Base-by-base conservation (phyloP, 1,284 basidiomycete genomes). In the Cryptococcus floricola region DNA sequence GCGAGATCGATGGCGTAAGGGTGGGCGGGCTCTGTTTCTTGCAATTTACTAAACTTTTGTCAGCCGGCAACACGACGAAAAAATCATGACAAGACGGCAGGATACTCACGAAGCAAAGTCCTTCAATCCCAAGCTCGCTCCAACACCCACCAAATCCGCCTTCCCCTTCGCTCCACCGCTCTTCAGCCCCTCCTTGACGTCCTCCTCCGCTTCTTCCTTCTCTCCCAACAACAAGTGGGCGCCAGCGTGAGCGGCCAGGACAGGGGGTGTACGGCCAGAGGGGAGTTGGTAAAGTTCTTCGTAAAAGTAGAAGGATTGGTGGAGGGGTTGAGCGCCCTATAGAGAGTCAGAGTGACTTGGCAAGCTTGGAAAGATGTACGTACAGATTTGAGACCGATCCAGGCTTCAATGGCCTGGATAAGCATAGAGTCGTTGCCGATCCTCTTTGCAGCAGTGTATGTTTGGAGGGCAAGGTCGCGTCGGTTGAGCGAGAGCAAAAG, bases 201-300 rank as follows among this genome's bases (percentile, higher is more conserved):
- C 91, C 10, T 87, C 90, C 70, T 86, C 85, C 9, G 91, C 91
- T 61, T 88, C 90, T 23, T 84, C 81, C 50, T 89, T 80, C 71
- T 95, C 88, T 39, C 88, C 88, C 23, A 88, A 82, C 37, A 93
- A 78, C 34, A 92, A 83, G 61, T 93, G 87, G 16, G 88, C 86
- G 23, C 93, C 84, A 2, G 89, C 90, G 60, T 92, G 87, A 5
- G 89, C 85, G 12, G 88, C 87, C 34, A 95, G 81, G 16, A 94
- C 72, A 78, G 66, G 86, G 80, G 44, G 87, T 50, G 67, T 80
- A 81, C 19, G 88, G 81, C 60, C 93, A 70, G 88, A 87, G 2
- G 92, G 92, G 63, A 91, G 87, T 39, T 86, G 88, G 50, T 93
- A 82, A 68, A 95, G 89, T 72, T 97, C 93, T 47, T 91, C 90